Base-by-base conservation (phyloP, 1,284 basidiomycete species). In the Hemileia vastatrix region DNA sequence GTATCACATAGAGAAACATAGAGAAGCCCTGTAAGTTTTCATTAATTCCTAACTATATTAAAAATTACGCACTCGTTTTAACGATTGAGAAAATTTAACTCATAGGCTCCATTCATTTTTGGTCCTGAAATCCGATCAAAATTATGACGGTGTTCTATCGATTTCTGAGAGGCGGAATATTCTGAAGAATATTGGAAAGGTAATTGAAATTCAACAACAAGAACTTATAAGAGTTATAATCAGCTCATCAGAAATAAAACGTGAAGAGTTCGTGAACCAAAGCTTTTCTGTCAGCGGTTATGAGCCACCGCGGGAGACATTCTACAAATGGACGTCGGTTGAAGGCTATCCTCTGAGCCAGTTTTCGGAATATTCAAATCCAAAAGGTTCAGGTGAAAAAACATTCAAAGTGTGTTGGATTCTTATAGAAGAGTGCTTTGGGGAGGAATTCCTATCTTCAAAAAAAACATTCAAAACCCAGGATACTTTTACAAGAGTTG, bases 1-100 rank as follows among this genome's bases (percentile, higher is more conserved):
- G 59, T 61, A 61, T 48, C 59, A 61, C 6, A 61, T 61, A n/a
- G 59, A 61, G 24, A 61, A 61, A 31, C 59, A 61, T 36, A 3
- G 59, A 54, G 59, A 61, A 45, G 50, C 59, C 19, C 45, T 61
- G 59, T 61, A 9, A 50, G 48, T 33, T 53, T 32, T 32, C 51
- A 53, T 6, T 13, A 9, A 24, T 24, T 49, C 19, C 19, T 5
- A 52, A 52, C 50, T 52, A 23, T 27, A n/a, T 8, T 43, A 43
- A n/a, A 43, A 8, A 8, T 43, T 43, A 43, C 8, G n/a, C 40
- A 43, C 40, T 8, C 8, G n/a, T 8, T 43, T 8, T 43, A 43
- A 8, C 8, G 8, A 8, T 43, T 8, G n/a, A 43, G 19, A 13
- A 27, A 6, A 32, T 52, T 33, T 11, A 53, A 13, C 47, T 49